Evolutionary conservation across 352 stramenopile genomes (phyloP), one percentile per base, ranked within the genome.

Genomic region (Phytophthora gonapodyides): DNA sequence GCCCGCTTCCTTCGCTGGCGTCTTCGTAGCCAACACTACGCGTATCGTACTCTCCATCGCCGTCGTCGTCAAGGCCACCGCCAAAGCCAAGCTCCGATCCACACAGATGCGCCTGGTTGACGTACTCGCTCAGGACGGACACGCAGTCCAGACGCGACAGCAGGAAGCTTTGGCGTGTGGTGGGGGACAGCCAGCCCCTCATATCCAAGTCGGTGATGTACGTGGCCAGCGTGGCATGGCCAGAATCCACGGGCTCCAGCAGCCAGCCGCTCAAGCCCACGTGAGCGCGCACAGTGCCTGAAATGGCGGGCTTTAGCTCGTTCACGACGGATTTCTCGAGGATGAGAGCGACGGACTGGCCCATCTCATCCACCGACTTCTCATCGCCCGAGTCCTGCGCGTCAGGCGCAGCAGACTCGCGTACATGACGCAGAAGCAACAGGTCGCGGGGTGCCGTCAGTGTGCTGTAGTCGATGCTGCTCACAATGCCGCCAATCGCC

Each of bases 301-400:
- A 41, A 1, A 53, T 35, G 7, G 68, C 53, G 3, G 79, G 75
- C 57, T 92, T 92, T 7, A 91, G 75, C 43, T 92, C 85, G 50
- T 83, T 94, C 15, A 70, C 69, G 15, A 94, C 82, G 16, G 82
- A 94, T 52, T 92, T 94, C 51, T 94, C 85, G 16, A 91, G 58
- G 41, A 94, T 88, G 44, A 85, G 70, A 38, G 87, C 81, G 13
- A 91, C 74, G 5, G 80, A 84, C 52, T 85, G 79, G 0, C 75
- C 70, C 52, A 74, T 76, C 44, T 93, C 76, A 12, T 75, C 76
- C 24, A 72, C 59, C 1, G 69, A 70, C 36, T 80, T 72, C 50
- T 74, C 68, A 11, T 62, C 64, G 21, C 58, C 47, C 6, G 62
- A 68, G 15, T 77, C 60, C 5, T 69, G 71, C 30, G 75, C 75